Base-by-base conservation (phyloP, 2,329 filamentous ascomycete genomes). In the Aphanocladium album region DNA sequence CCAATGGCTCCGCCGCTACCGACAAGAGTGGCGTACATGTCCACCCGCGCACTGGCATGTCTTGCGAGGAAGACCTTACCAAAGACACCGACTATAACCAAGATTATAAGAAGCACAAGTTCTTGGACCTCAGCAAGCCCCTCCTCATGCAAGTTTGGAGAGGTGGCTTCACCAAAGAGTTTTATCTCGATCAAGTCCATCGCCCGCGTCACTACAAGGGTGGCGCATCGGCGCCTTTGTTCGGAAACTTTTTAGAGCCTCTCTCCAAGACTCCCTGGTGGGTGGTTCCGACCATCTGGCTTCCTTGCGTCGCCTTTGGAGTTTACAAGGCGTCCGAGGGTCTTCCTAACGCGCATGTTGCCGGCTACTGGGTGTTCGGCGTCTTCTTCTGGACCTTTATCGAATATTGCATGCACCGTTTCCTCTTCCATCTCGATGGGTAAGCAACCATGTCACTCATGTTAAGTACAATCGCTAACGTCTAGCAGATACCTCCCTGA, bases 191-290 rank as follows among this genome's bases (percentile, higher is more conserved):
- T 67, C 95, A 99, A 74, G 90, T 99, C 57, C 95, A 99, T 73
- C 88, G 95, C 49, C 95, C 95, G 19, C 87, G 95, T 62, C 93
- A 99, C 74, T 99, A 98, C 82, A 96, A 88, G 72, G 93, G 93
- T 65, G 95, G 95, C 62, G 86, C 87, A 64, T 97, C 92, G 7
- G 95, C 95, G 41, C 95, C 95, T 21, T 77, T 99, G 25, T 99
- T 99, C 75, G 95, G 95, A 62, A 98, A 99, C 77, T 96, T 99
- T 73, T 80, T 99, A n/a, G 95, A 99, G 77, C 95, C 95, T n/a
- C 78, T 99, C 62, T 93, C 88, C 74, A 89, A 93, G 81, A 99
- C 95, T 2, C 85, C 95, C 1, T 99, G 95, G 95, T 99, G 89
- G 86, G 74, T 96, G 49, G 82, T 99, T 12, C 95, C 95, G 2